Percentiles rank a stretch among this genome's conserved stretches.
Conservation (phyloP, 768 basidiomycete species). For the Podaxis mareebaensis region DNA sequence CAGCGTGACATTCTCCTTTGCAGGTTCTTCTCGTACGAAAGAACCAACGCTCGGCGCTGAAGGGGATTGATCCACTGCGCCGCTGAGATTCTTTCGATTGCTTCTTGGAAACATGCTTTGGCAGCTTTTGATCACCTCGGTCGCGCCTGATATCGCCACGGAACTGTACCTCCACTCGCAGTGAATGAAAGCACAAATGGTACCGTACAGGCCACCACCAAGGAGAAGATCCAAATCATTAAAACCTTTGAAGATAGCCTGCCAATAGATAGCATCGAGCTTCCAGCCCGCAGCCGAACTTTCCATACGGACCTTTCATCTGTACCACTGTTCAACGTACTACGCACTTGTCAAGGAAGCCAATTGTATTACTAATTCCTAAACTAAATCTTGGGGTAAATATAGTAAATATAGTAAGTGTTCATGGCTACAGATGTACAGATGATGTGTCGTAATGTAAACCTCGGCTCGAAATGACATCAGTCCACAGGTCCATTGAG, state of each 20-base stretch:
- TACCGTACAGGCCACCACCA: constrained; percentile 25
- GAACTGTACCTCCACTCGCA: constrained; percentile 44
- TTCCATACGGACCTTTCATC: constrained; percentile 55
- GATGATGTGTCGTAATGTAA: too few species aligned
- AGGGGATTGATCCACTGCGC: constrained; percentile 42
- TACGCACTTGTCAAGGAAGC: too few species aligned
- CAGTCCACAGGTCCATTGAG: too few species aligned
- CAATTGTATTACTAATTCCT: too few species aligned
- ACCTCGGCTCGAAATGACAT: too few species aligned
- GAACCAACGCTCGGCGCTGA: constrained; percentile 42
- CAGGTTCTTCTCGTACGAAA: constrained; percentile 51
- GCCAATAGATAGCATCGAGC: constrained; percentile 48
- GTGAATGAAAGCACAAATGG: constrained; percentile 44
- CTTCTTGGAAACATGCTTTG: constrained; percentile 42
- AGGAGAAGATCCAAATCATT: constrained; percentile 34
- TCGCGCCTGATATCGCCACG: constrained; percentile 48
- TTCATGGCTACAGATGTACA: too few species aligned
- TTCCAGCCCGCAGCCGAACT: constrained; percentile 50
- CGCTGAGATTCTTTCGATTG: constrained; percentile 47
- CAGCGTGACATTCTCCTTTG: constrained; percentile 50
- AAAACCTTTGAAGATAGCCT: constrained; percentile 36
- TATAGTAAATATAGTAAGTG: too few species aligned
- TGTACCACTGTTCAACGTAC: too few species aligned
- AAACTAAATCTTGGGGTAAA: too few species aligned
- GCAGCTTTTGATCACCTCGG: constrained; percentile 38